Base-by-base conservation (phyloP, 2,329 filamentous ascomycete species). In the Metarhizium album region DNA sequence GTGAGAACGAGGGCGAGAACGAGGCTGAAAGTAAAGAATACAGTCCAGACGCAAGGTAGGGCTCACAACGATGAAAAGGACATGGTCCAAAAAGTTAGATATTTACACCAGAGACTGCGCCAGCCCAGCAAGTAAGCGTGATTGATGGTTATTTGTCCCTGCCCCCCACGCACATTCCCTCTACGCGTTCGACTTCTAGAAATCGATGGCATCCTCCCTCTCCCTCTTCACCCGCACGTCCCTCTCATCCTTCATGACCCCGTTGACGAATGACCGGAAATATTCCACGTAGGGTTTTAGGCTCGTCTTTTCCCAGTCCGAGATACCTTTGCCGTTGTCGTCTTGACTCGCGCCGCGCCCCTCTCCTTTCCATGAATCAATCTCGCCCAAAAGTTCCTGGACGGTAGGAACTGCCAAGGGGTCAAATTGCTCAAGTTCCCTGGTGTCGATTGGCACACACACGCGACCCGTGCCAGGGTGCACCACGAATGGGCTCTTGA, bases 251-350 rank as follows among this genome's bases (percentile, higher is more conserved):
- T 84, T 90, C 66, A 96, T 76, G 50, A 98, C 67, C 0, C 73
- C 77, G 9, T 80, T 77, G 7, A 97, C 88, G 68, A 96, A 95
- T 1, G 75, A 78, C 58, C 86, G 79, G 68, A 98, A 97, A 58
- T 85, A 84, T 52, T 97, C 90, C 35, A 97, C 82, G 64, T 95
- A 97, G 8, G 90, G 89, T 71, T 86, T 95, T 62, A 98, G 68
- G 57, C 88, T 89, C 23, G 93, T 98, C 80, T 97, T 98, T 70
- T 98, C 91, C 83, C 91, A 97, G 64, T 98, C 93, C 58, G 84
- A 79, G 46, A 87, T 61, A 51, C 58, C 59, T 59, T 70, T 71
- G 3, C 56, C 53, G 38, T 57, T 65, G 29, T 60, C 62, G 0
- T 72, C 65, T 1, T 67, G 40, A 13, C 40, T 43, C 1, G 40